phyloP scores from a whole-genome alignment of 257 asterid species.

The Scutellaria barbata region DNA sequence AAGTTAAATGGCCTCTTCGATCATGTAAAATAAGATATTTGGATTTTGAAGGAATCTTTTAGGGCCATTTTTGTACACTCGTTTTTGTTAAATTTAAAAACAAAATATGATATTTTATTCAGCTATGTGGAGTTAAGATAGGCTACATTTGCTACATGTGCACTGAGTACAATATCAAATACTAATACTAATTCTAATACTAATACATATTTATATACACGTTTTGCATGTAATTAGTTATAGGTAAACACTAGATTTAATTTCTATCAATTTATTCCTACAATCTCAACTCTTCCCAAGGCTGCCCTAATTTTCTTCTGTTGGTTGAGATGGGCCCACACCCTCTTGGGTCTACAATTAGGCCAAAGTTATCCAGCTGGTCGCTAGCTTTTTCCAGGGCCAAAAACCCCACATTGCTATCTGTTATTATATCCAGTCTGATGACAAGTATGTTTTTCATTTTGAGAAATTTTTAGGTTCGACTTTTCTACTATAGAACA shows the following conservation, averaged over 20 bases:
- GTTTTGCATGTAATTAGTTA: too few species aligned
- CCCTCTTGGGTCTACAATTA: slow-evolving; percentile 25
- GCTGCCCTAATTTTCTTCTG: slow-evolving; percentile 13
- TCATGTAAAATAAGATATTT: background rate
- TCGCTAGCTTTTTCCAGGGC: slow-evolving; percentile 22
- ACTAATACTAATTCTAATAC: too few species aligned
- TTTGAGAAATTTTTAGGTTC: too few species aligned
- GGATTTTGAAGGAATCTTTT: background rate
- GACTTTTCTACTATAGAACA: too few species aligned
- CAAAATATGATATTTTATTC: too few species aligned
- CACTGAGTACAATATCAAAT: too few species aligned
- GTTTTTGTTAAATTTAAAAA: background rate
- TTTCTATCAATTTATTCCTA: background rate
- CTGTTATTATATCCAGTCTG: background rate
- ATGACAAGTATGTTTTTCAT: too few species aligned
- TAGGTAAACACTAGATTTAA: background rate
- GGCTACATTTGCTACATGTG: too few species aligned
- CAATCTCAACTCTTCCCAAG: background rate
- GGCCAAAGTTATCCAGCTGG: slow-evolving; percentile 35
- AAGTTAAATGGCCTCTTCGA: slow-evolving; percentile 4
- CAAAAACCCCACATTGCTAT: slow-evolving; percentile 28
- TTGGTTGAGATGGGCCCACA: slow-evolving; percentile 43
- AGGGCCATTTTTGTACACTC: background rate
- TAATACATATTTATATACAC: too few species aligned
- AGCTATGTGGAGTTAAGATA: too few species aligned